phyloP scores from a whole-genome alignment of 495 filamentous ascomycete species.

The Trichoderma asperelloides region DNA sequence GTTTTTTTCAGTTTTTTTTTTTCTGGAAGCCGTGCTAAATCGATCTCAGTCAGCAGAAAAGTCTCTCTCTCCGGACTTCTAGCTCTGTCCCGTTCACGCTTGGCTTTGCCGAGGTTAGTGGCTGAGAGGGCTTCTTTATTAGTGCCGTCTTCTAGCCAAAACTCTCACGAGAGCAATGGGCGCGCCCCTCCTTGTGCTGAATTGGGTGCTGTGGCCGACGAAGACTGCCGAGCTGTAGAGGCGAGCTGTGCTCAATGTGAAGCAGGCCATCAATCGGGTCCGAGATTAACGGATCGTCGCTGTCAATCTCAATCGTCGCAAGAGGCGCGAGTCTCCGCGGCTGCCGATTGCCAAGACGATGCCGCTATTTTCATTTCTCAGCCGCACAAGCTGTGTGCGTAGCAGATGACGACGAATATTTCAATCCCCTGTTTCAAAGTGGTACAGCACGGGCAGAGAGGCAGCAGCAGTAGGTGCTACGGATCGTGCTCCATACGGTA shows the following conservation, averaged over 20 bases:
- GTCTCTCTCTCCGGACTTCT: no score
- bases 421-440: no score
- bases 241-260: neutral
- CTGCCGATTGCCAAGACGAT: neutral
- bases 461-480: no score
- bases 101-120: neutral
- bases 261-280: neutral
- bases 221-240: neutral
- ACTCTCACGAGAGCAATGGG: neutral
- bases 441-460: no score
- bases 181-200: neutral
- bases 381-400: no score
- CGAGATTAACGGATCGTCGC: slow-evolving; percentile 1
- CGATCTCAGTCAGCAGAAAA: no score
- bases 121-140: neutral
- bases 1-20: neutral
- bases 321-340: neutral
- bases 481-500: no score
- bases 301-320: slow-evolving; percentile 2
- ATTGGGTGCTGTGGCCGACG: neutral
- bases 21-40: neutral
- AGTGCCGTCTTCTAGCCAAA: neutral
- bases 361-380: no score
- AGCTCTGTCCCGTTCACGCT: neutral
- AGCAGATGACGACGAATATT: no score